Conservation (phyloP, 345 rosid species). For the Brassica juncea region DNA sequence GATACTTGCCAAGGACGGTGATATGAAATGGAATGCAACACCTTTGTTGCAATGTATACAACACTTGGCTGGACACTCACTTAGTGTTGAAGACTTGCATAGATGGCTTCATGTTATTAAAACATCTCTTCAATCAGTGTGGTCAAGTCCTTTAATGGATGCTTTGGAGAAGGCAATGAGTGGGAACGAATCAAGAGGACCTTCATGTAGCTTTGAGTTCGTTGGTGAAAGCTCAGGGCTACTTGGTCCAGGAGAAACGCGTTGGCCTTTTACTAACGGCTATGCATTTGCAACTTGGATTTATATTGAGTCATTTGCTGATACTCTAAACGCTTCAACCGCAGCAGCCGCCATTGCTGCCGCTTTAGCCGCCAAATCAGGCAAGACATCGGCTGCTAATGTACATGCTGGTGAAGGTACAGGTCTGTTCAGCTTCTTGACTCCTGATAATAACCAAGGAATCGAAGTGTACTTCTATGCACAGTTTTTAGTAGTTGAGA, state of each 20-base stretch:
- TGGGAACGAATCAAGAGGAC: conserved; percentile 95
- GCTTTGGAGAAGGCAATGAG: conserved; percentile 79
- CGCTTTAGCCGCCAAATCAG: conserved; percentile 92
- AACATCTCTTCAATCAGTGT: conserved; percentile 53
- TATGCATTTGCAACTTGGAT: conserved; percentile 99
- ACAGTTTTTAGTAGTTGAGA: conserved; percentile 95
- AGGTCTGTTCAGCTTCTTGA: conserved; percentile 85
- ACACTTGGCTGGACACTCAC: conserved; percentile 84
- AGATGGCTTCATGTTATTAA: conserved; percentile 74
- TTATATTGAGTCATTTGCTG: conserved; percentile 96
- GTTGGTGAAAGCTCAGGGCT: conserved; percentile 96
- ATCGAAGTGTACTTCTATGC: conserved; percentile 95
- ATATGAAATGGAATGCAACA: conserved; percentile 69
- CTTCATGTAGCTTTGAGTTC: conserved; percentile 84
- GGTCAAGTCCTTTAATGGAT: conserved; percentile 73
- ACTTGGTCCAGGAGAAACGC: conserved; percentile 96
- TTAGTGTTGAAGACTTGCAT: conserved; percentile 68
- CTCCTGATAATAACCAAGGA: conserved; percentile 86
- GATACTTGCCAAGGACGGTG: conserved; percentile 58
- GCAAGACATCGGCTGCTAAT: conserved; percentile 77
- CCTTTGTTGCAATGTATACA: conserved; percentile 81
- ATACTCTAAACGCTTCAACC: conserved; percentile 87
- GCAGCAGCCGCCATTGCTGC: conserved; percentile 97
- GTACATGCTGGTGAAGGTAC: conserved; percentile 96
- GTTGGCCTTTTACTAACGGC: conserved; percentile 96